Base-by-base conservation (phyloP, 352 stramenopile genomes). In the Thraustochytrium sp. region DNA sequence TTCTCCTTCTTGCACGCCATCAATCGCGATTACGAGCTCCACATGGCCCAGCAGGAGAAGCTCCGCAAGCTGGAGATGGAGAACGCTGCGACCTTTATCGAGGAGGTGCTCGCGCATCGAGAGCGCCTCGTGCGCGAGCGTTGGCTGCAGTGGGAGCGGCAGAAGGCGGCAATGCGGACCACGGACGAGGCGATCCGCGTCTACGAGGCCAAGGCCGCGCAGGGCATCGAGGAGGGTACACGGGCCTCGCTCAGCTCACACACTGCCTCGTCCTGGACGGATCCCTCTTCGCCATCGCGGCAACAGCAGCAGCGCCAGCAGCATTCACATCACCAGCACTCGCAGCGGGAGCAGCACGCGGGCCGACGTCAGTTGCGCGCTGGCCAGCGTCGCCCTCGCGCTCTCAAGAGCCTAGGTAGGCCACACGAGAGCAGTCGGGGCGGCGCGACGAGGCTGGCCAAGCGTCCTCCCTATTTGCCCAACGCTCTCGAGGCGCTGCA, bases 41-140 rank as follows among this genome's bases (percentile, higher is more conserved):
- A 80, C 38, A 80, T 80, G 68, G 68, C 68, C 42, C 68, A 80
- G 46, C 68, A 80, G 51, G 68, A 42, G 9, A 44, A 80, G 51
- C 48, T 80, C 8, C 46, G 68, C 31, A 3, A 26, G 11, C 8
- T 80, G n/a, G 68, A 80, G 42, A 23, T 80, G 21, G 68, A 80
- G 49, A 80, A 80, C 34, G 68, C 68, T 8, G 29, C 68, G 8
- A 80, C 68, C 13, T 80, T 80, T 53, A 80, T 80, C 51, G 53
- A 80, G 68, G 44, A 80, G 38, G 68, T 80, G 16, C 5, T 80
- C n/a, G 68, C 46, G 11, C 31, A 80, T 34, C 8, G 68, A 11
- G 68, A 80, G 9, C 23, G 26, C 26, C 44, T 5, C 8, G 31
- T 80, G 29, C n/a, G 76, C 16, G 13, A 21, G 34, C 23, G 31